A percentile compares a stretch with the other conserved stretches of the same genome.
Conservation (phyloP, 2,329 filamentous ascomycete species). For the Cladophialophora bantiana region DNA sequence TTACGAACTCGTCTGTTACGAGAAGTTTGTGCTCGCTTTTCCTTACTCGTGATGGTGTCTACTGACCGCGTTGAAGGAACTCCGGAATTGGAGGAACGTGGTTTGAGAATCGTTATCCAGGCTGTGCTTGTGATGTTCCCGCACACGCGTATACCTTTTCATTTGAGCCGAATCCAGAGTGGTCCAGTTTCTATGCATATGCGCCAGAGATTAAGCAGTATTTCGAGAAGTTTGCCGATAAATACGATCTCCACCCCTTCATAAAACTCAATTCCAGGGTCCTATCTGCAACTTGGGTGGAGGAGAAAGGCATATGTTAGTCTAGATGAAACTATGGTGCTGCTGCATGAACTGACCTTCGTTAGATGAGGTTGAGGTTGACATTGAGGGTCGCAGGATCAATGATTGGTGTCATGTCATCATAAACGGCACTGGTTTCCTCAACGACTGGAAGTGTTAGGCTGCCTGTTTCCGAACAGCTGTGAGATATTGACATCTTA, state of each 20-base stretch:
- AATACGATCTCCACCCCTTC: constrained; percentile 30
- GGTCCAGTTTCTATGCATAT: constrained; percentile 38
- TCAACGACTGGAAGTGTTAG: constrained; percentile 52
- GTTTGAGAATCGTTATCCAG: constrained; percentile 27
- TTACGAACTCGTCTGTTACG: constrained; percentile 31
- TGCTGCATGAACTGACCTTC: neutral
- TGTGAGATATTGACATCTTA: neutral
- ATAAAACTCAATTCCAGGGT: constrained; percentile 24
- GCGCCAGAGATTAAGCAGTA: constrained; percentile 42
- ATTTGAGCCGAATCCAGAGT: constrained; percentile 39
- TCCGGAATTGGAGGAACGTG: constrained; percentile 23
- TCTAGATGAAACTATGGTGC: neutral
- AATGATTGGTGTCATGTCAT: constrained; percentile 42
- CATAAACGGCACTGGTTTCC: constrained; percentile 49
- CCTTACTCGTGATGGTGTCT: neutral
- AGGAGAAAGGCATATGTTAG: constrained; percentile 21
- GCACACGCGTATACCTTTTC: constrained; percentile 33
- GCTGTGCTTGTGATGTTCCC: constrained; percentile 47
- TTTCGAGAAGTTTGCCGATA: constrained; percentile 39
- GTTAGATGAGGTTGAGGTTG: constrained; percentile 16
- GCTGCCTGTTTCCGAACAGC: neutral
- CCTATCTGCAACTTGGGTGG: constrained; percentile 13
- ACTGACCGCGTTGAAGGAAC: constrained; percentile 16
- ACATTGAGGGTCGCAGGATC: constrained; percentile 34
- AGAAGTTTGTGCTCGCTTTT: constrained; percentile 20